Evolutionary conservation across 495 filamentous ascomycete species (phyloP), one percentile per base, ranked within the genome.

Genomic region (Penicillium subrubescens): DNA sequence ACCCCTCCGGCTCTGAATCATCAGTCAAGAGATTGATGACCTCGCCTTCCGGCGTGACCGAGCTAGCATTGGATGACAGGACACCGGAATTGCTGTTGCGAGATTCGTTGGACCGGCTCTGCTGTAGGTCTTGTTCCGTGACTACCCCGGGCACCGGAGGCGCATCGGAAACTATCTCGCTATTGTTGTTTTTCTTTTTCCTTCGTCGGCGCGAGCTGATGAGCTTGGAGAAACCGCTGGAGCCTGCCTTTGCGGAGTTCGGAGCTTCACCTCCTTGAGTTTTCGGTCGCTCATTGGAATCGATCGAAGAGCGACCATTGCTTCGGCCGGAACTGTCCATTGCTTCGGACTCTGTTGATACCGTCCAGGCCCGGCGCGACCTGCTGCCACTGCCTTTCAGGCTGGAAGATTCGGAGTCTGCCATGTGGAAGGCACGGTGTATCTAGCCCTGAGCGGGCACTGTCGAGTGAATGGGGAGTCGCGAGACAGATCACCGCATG

Each of bases 1-100:
- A 92, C 90, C 79, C 78, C 64, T 90, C 90, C 21, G 80, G 76
- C 51, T 92, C 90, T 8, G 88, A 90, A 71, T 91, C 90, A 69
- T 90, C 85, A 15, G 88, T 90, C 64, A 90, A 70, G 21, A 91
- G 75, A 67, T 86, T 88, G 68, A 84, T 83, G 35, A 71, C 69
- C 43, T 81, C 76, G 31, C 65, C 60, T 33, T 74, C 72, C 12
- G 61, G 68, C 46, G 55, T 46, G 35, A 23, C 55, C 44, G 60
- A 67, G 46, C 61, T 72, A 25, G 76, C 73, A 21, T 75, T 66
- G 2, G 78, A 79, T 7, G 75, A 76, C 8, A 66, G 65, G n/a
- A 61, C 52, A 39, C 37, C 63, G n/a, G 73, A 73, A 57, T 39
- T 63, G 17, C 70, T 65, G 35, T 67, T 66, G 23, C 65, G 72